Conservation (phyloP, 192 early-diverging fungal genomes). For the Backusella psychrophila region DNA sequence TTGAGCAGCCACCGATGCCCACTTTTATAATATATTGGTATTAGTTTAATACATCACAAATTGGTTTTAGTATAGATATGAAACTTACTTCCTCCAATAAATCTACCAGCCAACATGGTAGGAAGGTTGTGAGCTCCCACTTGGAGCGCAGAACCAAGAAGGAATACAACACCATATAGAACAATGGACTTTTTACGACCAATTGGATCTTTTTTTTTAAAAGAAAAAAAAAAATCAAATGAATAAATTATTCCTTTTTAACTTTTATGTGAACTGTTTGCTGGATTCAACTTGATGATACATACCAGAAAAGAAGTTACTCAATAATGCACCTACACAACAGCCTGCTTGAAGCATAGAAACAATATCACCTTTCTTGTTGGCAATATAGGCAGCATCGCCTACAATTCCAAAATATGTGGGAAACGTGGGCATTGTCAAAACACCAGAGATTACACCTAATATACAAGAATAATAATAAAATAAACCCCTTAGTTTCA, state of each 20-base stretch:
- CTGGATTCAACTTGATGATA: neutral
- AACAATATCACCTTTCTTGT: constrained; percentile 26
- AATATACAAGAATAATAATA: neutral
- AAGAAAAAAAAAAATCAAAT: neutral
- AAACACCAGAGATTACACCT: constrained; percentile 57
- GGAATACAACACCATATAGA: constrained; percentile 50
- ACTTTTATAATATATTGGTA: neutral
- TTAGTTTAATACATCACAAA: too few relatives aligned
- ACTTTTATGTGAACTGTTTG: neutral
- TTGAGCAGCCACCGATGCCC: constrained; percentile 14
- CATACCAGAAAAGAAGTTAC: constrained; percentile 39
- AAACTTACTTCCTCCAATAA: constrained; percentile 58
- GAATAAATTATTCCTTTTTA: neutral
- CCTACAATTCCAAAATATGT: constrained; percentile 31
- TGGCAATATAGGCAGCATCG: neutral
- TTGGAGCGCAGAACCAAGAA: constrained; percentile 66
- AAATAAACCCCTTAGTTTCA: neutral
- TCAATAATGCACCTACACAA: constrained; percentile 39
- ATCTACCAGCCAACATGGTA: constrained; percentile 65
- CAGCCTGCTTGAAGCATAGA: constrained; percentile 38
- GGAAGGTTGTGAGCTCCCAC: constrained; percentile 42
- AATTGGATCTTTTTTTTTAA: constrained; percentile 42
- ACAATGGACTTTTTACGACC: constrained; percentile 63
- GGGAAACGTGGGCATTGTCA: constrained; percentile 50
- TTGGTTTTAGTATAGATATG: neutral